Base-by-base conservation (phyloP, 345 rosid genomes). In the Lenwebbia sp. region DNA sequence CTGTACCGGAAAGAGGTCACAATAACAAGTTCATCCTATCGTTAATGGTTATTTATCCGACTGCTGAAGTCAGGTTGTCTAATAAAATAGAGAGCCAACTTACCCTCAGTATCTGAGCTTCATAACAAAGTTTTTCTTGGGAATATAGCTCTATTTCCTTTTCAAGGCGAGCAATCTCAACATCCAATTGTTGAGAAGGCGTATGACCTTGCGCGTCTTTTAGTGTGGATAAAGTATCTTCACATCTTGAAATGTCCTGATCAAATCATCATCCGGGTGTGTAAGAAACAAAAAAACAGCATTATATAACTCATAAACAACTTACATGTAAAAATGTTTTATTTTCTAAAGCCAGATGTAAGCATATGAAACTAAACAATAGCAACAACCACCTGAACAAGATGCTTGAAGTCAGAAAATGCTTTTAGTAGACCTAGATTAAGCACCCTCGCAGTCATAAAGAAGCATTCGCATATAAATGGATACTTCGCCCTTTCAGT, bases 391-490 rank as follows among this genome's bases (percentile, higher is more conserved):
- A 96, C 99, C 99, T 97, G 99, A 88, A 93, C 90, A 78, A 97
- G 94, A 93, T 96, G 99, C 93, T 96, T 97, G 86, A 94, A 97
- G 92, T 97, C 99, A 10, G 98, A 95, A 93, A 95, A 95, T 88
- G 99, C 96, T 92, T 98, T 98, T 86, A 98, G 82, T 85, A 97
- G 94, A 88, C 99, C 99, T 93, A 97, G 89, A 90, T 94, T 97
- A 82, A 96, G 98, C 88, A 93, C 99, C 94, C 99, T 92, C 84
- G 98, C 98, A 70, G 99, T 96, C 98, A 97, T 97, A 89, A 96
- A 98, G 94, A 98, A 98, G 92, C 98, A 94, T 93, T 98, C 99
- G 90, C 97, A 95, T 74, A 95, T 95, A 91, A 96, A 97, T 13
- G 93, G 86, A 89, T 88, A 95, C 88, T 94, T 94, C 53, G 89